phyloP scores from a whole-genome alignment of 306 rosid species.

The Dalbergia cochinchinensis region DNA sequence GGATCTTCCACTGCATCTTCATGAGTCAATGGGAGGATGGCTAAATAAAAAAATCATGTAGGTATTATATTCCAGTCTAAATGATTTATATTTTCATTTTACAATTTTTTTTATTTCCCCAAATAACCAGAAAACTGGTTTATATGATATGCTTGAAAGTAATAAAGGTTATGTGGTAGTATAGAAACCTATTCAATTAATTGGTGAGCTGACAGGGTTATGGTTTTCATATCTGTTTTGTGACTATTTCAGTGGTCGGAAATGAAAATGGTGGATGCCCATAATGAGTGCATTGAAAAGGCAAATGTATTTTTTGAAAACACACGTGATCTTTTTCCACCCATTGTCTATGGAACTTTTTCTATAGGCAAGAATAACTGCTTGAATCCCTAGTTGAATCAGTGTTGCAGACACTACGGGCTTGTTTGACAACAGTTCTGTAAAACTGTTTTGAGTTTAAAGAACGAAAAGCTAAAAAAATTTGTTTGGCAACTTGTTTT shows the following conservation, averaged over 20 bases:
- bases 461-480: no score
- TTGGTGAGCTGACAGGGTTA: conserved; percentile 12
- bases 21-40: conserved; percentile 92
- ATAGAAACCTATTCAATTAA: neutral
- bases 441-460: no score
- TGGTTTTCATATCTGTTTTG: neutral
- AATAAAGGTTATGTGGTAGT: conserved; percentile 23
- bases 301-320: neutral
- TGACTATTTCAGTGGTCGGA: neutral
- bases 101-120: neutral
- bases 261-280: neutral
- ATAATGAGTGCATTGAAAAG: neutral
- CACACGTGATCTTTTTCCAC: conserved; percentile 13
- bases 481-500: no score
- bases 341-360: conserved; percentile 15
- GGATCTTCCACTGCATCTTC: conserved; percentile 96
- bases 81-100: conserved; percentile 29
- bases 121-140: conserved; percentile 1
- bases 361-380: neutral
- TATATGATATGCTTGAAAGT: conserved; percentile 22
- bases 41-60: conserved; percentile 78
- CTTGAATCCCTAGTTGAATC: neutral
- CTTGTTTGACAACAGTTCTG: no score
- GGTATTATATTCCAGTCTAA: conserved; percentile 40
- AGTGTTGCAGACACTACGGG: neutral